These are phyloP conservation scores for Plectosphaerella plurivora DNA, from an alignment of 2,329 filamentous ascomycete species.

Conservation along the genomic window DNA sequence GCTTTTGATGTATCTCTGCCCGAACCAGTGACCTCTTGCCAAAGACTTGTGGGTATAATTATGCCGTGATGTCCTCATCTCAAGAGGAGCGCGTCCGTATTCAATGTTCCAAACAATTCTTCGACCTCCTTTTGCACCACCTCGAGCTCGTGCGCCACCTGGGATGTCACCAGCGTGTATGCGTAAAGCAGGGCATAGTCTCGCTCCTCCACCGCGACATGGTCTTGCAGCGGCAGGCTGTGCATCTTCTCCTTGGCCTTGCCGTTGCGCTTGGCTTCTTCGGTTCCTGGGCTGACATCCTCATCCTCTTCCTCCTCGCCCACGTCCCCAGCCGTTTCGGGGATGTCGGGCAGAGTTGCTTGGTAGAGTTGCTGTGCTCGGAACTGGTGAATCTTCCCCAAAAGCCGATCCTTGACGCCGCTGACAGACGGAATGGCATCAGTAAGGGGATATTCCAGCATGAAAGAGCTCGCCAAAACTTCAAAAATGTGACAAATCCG, in stretches of 20 bases:
- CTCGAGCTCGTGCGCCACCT: slow-evolving; percentile 61
- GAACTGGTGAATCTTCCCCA: slow-evolving; percentile 86
- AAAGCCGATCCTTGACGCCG: slow-evolving; percentile 72
- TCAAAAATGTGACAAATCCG: slow-evolving; percentile 84
- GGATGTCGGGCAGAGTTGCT: neutral
- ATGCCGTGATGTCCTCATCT: slow-evolving; percentile 32
- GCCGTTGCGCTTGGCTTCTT: slow-evolving; percentile 10
- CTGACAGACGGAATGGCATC: slow-evolving; percentile 83
- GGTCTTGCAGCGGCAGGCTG: slow-evolving; percentile 16
- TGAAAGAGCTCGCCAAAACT: slow-evolving; percentile 88
- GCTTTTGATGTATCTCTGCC: no score
- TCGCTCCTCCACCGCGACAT: slow-evolving; percentile 55
- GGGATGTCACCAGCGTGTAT: slow-evolving; percentile 69
- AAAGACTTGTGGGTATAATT: neutral
- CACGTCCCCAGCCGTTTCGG: slow-evolving; percentile 23
- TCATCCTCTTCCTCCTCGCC: slow-evolving; percentile 36
- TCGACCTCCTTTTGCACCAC: slow-evolving; percentile 59
- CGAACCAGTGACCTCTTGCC: neutral
- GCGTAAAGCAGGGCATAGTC: slow-evolving; percentile 93
- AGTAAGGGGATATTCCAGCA: slow-evolving; percentile 88
- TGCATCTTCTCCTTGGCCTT: slow-evolving; percentile 13
- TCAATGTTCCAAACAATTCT: slow-evolving; percentile 56
- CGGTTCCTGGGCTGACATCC: slow-evolving; percentile 18
- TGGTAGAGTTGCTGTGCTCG: slow-evolving; percentile 54
- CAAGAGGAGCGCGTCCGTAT: slow-evolving; percentile 54